Evolutionary conservation across 305 asterid species (phyloP), one percentile per base, ranked within the genome.

Genomic region (Ilex paraguariensis): DNA sequence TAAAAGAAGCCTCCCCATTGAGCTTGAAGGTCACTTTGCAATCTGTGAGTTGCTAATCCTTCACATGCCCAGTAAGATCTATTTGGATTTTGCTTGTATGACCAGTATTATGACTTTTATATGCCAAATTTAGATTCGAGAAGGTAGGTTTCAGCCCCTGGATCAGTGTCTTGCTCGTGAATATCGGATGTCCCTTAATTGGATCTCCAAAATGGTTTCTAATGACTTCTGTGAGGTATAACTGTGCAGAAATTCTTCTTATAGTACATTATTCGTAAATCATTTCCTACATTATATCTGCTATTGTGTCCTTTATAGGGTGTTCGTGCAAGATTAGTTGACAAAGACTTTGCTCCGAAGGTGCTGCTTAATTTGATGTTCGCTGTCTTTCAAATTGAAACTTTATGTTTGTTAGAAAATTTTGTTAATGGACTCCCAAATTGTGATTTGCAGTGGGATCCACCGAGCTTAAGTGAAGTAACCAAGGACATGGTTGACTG

Each of bases 321-420:
- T 31, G 87, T 90, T 49, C 97, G 97, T 32, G 95, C 97, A 53
- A 82, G 96, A 84, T 74, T 93, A 69, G 80, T 93, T 15, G 97
- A 93, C 69, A 93, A 87, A 82, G 97, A 93, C 81, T 93, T 93
- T 58, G 79, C 90, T 71, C 96, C 99, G 30, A 90, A 90, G 98
- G 98, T 92, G 81, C 44, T 68, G 61, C 40, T 59, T 13, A 28
- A 57, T 58, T 50, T 61, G 32, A 11, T n/a, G 54, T 64, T 6
- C n/a, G 17, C 12, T 30, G 8, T 42, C 33, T 52, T 53, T 15
- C 33, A 50, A 15, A 66, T 33, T 52, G 8, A 52, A 14, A 14
- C 11, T 14, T 14, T 4, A 16, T 16, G 13, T 0, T 52, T 14
- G 7, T 49, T 52, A 5, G 11, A 3, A n/a, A 21, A 52, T 3